Conservation (phyloP, 805 yeast genomes). For the Osmozyma mogii region DNA sequence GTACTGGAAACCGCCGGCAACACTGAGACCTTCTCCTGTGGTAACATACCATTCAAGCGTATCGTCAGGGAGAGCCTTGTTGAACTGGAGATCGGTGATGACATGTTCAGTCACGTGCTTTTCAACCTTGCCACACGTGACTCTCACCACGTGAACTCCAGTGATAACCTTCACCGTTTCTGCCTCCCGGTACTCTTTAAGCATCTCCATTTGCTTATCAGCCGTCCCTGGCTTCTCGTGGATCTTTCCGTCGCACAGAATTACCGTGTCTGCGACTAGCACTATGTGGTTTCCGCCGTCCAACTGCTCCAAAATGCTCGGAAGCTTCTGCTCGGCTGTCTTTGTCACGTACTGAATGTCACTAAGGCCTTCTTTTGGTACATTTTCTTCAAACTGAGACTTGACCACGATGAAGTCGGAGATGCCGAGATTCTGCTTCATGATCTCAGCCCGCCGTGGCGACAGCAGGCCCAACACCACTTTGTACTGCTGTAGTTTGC, state of each 20-base stretch:
- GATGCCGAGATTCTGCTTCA: conserved; percentile 48
- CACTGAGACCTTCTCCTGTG: conserved; percentile 66
- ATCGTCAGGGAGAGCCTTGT: conserved; percentile 42
- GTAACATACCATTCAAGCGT: conserved; percentile 55
- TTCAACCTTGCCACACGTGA: conserved; percentile 6
- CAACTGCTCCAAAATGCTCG: conserved; percentile 47
- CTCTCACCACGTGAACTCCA: conserved; percentile 21
- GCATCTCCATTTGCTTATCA: conserved; percentile 22
- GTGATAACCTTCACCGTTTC: conserved; percentile 24
- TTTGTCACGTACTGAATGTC: conserved; percentile 52
- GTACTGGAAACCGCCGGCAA: conserved; percentile 89
- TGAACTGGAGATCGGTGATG: conserved; percentile 41
- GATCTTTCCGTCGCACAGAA: conserved; percentile 47
- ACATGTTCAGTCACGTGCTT: conserved; percentile 12
- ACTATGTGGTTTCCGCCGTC: conserved; percentile 10
- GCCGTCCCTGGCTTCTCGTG: conserved; percentile 66
- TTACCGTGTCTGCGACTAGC: conserved; percentile 78
- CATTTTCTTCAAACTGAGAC: conserved; percentile 71
- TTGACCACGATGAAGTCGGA: conserved; percentile 35
- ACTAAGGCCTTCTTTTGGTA: conserved; percentile 43
- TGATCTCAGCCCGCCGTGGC: conserved; percentile 70
- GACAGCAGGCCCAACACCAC: conserved; percentile 79
- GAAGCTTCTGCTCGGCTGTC: conserved; percentile 65
- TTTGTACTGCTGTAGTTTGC: conserved; percentile 2
- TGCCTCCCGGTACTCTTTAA: conserved; percentile 16